Conservation (phyloP, 768 basidiomycete genomes). For the Tricholoma bakamatsutake region DNA sequence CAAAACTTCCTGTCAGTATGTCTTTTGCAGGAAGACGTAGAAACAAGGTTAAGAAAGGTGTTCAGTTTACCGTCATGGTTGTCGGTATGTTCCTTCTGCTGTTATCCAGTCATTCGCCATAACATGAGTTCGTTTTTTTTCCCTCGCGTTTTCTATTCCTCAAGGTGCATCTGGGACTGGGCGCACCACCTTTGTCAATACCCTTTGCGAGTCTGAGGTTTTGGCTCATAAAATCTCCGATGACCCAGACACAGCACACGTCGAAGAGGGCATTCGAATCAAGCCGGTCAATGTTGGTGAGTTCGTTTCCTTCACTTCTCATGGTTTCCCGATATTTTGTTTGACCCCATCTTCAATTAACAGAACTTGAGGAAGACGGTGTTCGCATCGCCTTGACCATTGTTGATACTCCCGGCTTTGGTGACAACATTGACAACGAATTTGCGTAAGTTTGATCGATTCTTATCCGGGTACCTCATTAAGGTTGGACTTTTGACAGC, state of each 20-base stretch:
- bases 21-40: constrained; percentile 83
- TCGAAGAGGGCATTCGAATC: constrained; percentile 91
- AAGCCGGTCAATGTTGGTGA: constrained; percentile 91
- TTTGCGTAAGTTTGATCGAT: constrained; percentile 66
- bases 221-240: constrained; percentile 83
- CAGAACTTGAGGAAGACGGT: constrained; percentile 98
- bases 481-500: constrained; percentile 33
- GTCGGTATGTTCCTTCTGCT: constrained; percentile 63
- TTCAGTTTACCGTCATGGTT: constrained; percentile 97
- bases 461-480: constrained; percentile 1
- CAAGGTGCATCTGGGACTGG: constrained; percentile 95
- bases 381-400: constrained; percentile 97
- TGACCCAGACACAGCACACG: constrained; percentile 82
- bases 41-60: constrained; percentile 98
- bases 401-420: constrained; percentile 98
- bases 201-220: constrained; percentile 94
- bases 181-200: constrained; percentile 98
- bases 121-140: constrained; percentile 12
- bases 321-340: neutral
- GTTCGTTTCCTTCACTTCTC: constrained; percentile 21
- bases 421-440: constrained; percentile 98
- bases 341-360: constrained; percentile 4
- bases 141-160: constrained; percentile 15
- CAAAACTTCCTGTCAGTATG: constrained; percentile 39
- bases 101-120: neutral